A percentile compares a stretch with the other conserved stretches of the same genome.
Conservation (phyloP, 75 land plant species). For the Isoetes taiwanensis region DNA sequence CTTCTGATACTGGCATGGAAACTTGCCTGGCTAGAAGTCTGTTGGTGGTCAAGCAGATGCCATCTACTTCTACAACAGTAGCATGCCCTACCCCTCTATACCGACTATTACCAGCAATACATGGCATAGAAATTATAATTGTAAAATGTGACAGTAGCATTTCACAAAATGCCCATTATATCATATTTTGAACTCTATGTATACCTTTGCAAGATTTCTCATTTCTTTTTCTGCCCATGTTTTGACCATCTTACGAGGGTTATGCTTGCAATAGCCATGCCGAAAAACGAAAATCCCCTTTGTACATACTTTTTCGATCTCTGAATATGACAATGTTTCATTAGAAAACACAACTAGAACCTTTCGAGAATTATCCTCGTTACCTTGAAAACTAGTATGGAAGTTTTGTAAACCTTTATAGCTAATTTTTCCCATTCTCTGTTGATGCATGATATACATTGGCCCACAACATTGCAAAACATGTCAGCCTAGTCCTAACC, state of each 20-base stretch:
- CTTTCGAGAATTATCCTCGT: no score
- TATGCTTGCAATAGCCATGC: conserved; percentile 84
- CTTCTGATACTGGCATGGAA: no score
- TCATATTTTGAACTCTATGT: no score
- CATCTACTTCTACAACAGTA: no score
- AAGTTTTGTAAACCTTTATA: conserved; percentile 90
- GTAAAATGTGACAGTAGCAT: no score
- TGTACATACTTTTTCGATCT: conserved; percentile 95
- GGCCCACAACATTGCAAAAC: conserved; percentile 29
- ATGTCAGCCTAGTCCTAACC: conserved; percentile 5
- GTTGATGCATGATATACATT: conserved; percentile 97
- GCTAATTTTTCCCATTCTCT: conserved; percentile 78
- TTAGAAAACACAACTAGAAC: not conserved
- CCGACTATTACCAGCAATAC: no score
- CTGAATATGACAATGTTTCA: conserved; percentile 19
- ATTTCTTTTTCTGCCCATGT: conserved; percentile 99
- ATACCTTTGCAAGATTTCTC: conserved; percentile 86
- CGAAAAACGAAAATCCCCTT: conserved; percentile 94
- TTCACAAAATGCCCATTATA: no score
- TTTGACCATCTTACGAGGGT: conserved; percentile 95
- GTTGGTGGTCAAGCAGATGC: no score
- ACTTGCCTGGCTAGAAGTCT: no score
- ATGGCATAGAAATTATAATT: no score
- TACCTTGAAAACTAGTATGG: conserved; percentile 94
- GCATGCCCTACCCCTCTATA: no score